Percentiles rank a stretch among this genome's conserved stretches.
phyloP scores from a whole-genome alignment of 2,329 filamentous ascomycete species.

The Phialophora chinensis region DNA sequence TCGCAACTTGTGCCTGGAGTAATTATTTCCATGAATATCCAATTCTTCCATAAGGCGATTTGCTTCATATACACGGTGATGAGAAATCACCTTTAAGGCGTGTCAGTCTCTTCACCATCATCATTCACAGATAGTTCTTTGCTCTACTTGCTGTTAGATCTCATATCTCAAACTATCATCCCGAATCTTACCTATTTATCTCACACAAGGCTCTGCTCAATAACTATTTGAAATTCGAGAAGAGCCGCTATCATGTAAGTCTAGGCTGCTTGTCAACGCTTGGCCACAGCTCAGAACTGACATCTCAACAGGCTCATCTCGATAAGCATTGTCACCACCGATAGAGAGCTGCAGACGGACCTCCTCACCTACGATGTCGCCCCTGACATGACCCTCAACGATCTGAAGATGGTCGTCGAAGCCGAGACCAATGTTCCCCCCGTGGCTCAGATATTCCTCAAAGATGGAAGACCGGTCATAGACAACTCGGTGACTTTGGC shows the following conservation, averaged over 20 bases:
- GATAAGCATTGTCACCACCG: constrained; percentile 78
- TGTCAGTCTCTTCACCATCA: background rate
- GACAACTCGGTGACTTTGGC: constrained; percentile 82
- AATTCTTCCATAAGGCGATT: constrained; percentile 13
- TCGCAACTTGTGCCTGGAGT: constrained; percentile 11
- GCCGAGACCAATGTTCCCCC: constrained; percentile 78
- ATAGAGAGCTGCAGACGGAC: constrained; percentile 70
- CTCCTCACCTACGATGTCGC: constrained; percentile 83
- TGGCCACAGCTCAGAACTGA: constrained; percentile 11
- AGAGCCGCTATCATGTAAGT: constrained; percentile 21
- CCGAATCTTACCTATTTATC: background rate
- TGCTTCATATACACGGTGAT: background rate
- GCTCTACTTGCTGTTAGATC: background rate
- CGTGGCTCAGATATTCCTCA: constrained; percentile 80
- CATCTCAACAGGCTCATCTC: constrained; percentile 74
- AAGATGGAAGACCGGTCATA: constrained; percentile 81
- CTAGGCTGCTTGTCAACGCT: background rate
- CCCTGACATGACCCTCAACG: constrained; percentile 79
- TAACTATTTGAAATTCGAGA: background rate
- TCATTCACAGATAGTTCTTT: background rate
- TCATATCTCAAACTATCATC: background rate
- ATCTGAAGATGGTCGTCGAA: constrained; percentile 86
- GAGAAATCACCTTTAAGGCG: background rate
- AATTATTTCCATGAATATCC: constrained; percentile 10
- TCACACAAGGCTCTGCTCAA: background rate